Percentiles rank a stretch among this genome's conserved stretches.
These are phyloP conservation scores for Cryptosporidium tyzzeri DNA, from an alignment of 169 alveolate species.

Conservation along the genomic window DNA sequence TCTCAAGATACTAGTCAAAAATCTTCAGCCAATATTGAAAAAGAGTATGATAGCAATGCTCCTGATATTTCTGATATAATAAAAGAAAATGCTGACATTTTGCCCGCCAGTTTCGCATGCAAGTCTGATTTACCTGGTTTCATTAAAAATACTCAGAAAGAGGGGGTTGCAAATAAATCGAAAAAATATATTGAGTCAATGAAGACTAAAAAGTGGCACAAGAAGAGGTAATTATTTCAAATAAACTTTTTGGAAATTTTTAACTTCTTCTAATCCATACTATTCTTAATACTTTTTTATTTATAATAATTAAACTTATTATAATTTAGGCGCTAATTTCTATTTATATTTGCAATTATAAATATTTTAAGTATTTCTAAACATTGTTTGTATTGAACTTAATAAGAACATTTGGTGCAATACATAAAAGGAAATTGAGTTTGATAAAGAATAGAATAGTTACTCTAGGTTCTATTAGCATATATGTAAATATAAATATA, in stretches of 20 bases:
- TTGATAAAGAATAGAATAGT: no score
- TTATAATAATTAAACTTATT: not conserved
- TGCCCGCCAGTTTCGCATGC: conserved; percentile 48
- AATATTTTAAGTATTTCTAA: no score
- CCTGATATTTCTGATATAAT: conserved; percentile 32
- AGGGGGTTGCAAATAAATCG: conserved; percentile 8
- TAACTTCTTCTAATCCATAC: not conserved
- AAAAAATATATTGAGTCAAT: conserved; percentile 42
- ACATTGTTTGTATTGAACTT: no score
- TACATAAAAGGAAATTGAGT: no score
- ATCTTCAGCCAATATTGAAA: not conserved
- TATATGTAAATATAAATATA: not conserved
- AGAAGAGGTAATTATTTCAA: not conserved
- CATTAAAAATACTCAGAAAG: conserved; percentile 17
- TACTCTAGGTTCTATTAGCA: no score
- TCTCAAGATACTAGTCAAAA: not conserved
- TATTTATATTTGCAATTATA: no score
- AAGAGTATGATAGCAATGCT: not conserved
- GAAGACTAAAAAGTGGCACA: conserved; percentile 70
- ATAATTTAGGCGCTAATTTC: not conserved
- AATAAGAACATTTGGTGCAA: no score
- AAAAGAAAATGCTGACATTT: conserved; percentile 12
- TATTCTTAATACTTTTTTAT: not conserved
- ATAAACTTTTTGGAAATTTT: not conserved
- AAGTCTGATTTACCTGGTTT: conserved; percentile 15